Conservation (phyloP, 164 flowering plant genomes). For the Magnolia officinalis region DNA sequence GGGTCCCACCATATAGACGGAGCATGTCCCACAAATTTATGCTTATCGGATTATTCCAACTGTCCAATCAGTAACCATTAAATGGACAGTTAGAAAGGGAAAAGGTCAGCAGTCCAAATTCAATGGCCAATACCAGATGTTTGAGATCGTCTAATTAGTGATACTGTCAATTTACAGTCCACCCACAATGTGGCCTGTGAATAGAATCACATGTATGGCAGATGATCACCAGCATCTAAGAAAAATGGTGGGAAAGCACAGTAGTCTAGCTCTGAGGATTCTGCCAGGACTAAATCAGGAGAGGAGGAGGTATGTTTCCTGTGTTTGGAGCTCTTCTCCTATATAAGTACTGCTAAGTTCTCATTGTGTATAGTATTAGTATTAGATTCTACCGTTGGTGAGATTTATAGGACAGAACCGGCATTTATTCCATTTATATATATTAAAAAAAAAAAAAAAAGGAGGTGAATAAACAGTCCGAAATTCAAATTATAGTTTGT, state of each 20-base stretch:
- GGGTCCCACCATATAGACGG: background rate
- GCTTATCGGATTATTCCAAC: background rate
- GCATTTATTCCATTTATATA: background rate
- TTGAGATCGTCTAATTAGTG: too few relatives aligned
- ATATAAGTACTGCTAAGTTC: background rate
- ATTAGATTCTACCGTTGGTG: background rate
- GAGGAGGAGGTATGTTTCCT: background rate
- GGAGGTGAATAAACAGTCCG: background rate
- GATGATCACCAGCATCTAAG: background rate
- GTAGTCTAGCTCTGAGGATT: background rate
- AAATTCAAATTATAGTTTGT: too few relatives aligned
- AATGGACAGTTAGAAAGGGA: too few relatives aligned
- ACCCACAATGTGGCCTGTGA: background rate
- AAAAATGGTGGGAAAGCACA: background rate
- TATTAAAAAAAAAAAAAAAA: too few relatives aligned
- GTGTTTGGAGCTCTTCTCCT: background rate
- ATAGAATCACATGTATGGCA: background rate
- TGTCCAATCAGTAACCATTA: too few relatives aligned
- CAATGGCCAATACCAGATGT: background rate
- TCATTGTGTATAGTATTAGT: background rate
- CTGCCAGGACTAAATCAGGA: background rate
- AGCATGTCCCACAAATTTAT: background rate
- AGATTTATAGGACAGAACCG: conserved; percentile 1
- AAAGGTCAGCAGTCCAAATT: background rate
- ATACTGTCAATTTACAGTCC: background rate